These are phyloP conservation scores for Fonsecaea pugnacius DNA, from an alignment of 2,329 filamentous ascomycete species.

Conservation along the genomic window DNA sequence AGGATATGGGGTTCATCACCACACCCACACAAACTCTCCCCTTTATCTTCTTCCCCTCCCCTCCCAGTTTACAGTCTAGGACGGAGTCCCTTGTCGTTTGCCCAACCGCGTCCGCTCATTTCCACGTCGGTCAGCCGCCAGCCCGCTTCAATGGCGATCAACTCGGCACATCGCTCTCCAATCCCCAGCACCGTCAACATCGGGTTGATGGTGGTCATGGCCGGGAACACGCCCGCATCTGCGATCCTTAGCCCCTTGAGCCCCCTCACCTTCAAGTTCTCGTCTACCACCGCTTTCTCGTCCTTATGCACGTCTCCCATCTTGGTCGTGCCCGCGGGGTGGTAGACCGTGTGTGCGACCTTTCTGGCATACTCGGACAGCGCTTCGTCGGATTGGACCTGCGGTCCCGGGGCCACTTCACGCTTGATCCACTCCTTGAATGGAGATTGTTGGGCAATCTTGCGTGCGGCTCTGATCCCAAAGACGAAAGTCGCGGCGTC, in stretches of 20 bases:
- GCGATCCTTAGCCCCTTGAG: slow-evolving; percentile 76
- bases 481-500: slow-evolving; percentile 80
- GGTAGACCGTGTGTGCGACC: slow-evolving; percentile 86
- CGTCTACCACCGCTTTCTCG: slow-evolving; percentile 77
- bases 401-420: slow-evolving; percentile 77
- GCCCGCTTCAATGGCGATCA: slow-evolving; percentile 75
- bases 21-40: too few relatives aligned
- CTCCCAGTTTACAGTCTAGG: neutral
- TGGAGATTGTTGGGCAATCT: slow-evolving; percentile 73
- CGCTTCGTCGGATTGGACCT: slow-evolving; percentile 75
- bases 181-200: slow-evolving; percentile 87
- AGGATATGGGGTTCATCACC: neutral
- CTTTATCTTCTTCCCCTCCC: too few relatives aligned
- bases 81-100: slow-evolving; percentile 6
- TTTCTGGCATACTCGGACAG: slow-evolving; percentile 79
- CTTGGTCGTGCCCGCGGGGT: slow-evolving; percentile 85
- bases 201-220: slow-evolving; percentile 84
- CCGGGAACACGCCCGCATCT: slow-evolving; percentile 85
- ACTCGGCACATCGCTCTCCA: slow-evolving; percentile 81
- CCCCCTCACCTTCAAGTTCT: slow-evolving; percentile 71
- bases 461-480: slow-evolving; percentile 76
- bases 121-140: slow-evolving; percentile 54
- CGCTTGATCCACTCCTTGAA: slow-evolving; percentile 83
- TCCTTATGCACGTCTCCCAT: slow-evolving; percentile 78
- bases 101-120: slow-evolving; percentile 14